Base-by-base conservation (phyloP, 1,284 basidiomycete species). In the Pseudozyma hubeiensis region DNA sequence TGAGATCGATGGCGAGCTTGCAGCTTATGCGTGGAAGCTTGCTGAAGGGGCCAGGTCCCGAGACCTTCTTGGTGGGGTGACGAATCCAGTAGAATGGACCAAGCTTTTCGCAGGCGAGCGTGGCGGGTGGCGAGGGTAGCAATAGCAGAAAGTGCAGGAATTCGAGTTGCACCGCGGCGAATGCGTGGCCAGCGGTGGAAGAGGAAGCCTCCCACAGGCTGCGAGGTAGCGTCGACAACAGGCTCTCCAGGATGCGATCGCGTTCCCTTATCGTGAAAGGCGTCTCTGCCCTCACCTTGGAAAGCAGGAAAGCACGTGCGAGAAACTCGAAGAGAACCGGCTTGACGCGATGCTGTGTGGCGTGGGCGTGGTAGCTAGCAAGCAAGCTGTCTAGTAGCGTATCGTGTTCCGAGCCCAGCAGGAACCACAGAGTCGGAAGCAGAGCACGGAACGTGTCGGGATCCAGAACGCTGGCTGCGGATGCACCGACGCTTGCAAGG, bases 341-440 rank as follows among this genome's bases (percentile, higher is more conserved):
- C 56, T 78, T 78, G 50, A 70, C 63, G 11, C 58, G 48, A 44
- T 59, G 62, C 45, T 60, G 47, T 1, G 58, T 56, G n/a, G 53
- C 49, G 19, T 61, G 59, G 8, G 60, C 57, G 24, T 67, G 64
- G 31, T 64, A 73, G 14, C 64, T 64, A 24, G 35, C 41, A 24
- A 71, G 11, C 17, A 75, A 54, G 48, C 64, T 60, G 9, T 67
- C 53, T 11, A 78, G 53, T 7, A 78, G 43, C 2, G 62, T 56
- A 9, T 67, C 66, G 39, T 59, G 52, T 10, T 67, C 55, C 13
- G 60, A 57, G 29, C 68, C 72, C 29, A 78, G 48, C 17, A 78
- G 61, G 52, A 76, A 70, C 77, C 77, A 78, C 29, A 78, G 46
- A 5, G 71, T 78, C 0, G 77, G 77, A n/a, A 78, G 65, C 19